Percentiles rank a stretch among this genome's conserved stretches.
These are phyloP conservation scores for Rubroboletus satanas DNA, from an alignment of 768 basidiomycete genomes.

Conservation along the genomic window DNA sequence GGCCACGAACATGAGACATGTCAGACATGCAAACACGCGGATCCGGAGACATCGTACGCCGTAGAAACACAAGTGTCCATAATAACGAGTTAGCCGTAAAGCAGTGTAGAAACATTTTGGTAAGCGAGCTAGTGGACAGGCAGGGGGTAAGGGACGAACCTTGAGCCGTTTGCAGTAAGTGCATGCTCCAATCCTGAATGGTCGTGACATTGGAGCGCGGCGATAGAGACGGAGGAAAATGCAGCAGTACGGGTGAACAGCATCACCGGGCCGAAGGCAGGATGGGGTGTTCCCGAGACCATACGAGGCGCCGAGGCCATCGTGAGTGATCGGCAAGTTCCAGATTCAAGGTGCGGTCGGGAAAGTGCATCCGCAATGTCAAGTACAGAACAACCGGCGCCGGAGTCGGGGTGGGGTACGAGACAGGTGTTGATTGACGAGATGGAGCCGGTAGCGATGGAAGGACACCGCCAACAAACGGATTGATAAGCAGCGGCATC, in stretches of 20 bases:
- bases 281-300: background rate
- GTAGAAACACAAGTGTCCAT: conserved; percentile 4
- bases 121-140: conserved; percentile 19
- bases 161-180: conserved; percentile 86
- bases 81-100: conserved; percentile 6
- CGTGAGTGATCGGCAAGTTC: conserved; percentile 2
- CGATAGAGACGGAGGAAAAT: conserved; percentile 5
- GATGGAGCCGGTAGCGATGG: conserved; percentile 2
- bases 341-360: background rate
- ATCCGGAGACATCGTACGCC: conserved; percentile 20
- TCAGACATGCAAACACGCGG: conserved; percentile 9
- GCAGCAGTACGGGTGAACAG: conserved; percentile 4
- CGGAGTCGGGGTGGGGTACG: background rate
- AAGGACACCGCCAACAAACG: conserved; percentile 12
- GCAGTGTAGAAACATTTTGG: conserved; percentile 9
- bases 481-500: conserved; percentile 3
- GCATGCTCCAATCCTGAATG: conserved; percentile 71
- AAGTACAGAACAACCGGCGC: background rate
- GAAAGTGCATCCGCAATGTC: background rate
- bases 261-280: conserved; percentile 15
- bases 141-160: conserved; percentile 41
- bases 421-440: background rate
- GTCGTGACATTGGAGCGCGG: conserved; percentile 3
- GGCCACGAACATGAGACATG: conserved; percentile 9
- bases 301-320: background rate